Percentiles rank a stretch among this genome's conserved stretches.
phyloP scores from a whole-genome alignment of 2,329 filamentous ascomycete genomes.

The Dactylellina cionopaga region DNA sequence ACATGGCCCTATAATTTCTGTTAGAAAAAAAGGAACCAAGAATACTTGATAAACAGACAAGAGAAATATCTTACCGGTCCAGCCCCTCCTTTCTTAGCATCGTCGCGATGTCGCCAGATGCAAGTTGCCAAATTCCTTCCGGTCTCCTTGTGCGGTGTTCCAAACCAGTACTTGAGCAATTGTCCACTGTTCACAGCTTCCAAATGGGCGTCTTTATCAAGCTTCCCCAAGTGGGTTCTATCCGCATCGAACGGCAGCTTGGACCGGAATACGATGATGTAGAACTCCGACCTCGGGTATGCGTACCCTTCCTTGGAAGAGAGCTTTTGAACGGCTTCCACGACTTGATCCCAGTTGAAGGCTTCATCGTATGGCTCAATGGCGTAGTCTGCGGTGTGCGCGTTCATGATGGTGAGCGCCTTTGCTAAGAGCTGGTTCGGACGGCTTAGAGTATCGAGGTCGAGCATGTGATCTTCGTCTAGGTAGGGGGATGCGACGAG shows the following conservation, averaged over 20 bases:
- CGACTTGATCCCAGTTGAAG: conserved; percentile 78
- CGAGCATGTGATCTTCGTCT: conserved; percentile 74
- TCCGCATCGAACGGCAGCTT: conserved; percentile 74
- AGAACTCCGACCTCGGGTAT: conserved; percentile 68
- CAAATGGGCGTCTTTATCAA: conserved; percentile 81
- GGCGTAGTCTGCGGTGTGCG: conserved; percentile 76
- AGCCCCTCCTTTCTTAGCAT: conserved; percentile 70
- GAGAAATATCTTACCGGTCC: conserved; percentile 69
- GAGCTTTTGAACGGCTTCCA: conserved; percentile 69
- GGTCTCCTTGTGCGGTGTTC: conserved; percentile 71
- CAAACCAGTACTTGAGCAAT: conserved; percentile 95
- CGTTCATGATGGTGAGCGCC: conserved; percentile 73
- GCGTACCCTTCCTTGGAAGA: conserved; percentile 60
- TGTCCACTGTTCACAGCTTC: conserved; percentile 83
- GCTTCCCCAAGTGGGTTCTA: conserved; percentile 72
- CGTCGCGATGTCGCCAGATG: conserved; percentile 71
- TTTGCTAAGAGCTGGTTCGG: conserved; percentile 76
- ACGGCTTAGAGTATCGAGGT: conserved; percentile 73
- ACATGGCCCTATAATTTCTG: conserved; percentile 44
- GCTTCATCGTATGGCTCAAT: conserved; percentile 76
- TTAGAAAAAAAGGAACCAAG: conserved; percentile 20
- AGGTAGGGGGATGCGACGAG: conserved; percentile 75
- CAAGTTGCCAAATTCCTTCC: conserved; percentile 84
- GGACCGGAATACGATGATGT: conserved; percentile 85
- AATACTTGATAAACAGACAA: not conserved